Base-by-base conservation (phyloP, 495 filamentous ascomycete species). In the Pseudomonodictys pantanalensis region DNA sequence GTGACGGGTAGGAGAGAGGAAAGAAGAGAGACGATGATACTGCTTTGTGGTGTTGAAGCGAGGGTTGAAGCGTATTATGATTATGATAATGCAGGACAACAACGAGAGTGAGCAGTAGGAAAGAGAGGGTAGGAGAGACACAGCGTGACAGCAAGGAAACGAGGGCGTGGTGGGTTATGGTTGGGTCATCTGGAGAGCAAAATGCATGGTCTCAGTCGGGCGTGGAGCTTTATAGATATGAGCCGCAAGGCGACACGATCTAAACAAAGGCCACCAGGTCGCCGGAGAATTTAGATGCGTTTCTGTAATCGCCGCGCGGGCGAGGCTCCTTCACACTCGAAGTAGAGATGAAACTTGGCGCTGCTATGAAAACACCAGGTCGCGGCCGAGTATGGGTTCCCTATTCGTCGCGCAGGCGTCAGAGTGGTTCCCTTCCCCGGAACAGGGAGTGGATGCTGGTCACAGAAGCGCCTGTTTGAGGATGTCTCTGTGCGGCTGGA, bases 381-480 rank as follows among this genome's bases (percentile, higher is more conserved):
- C 17, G 47, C 29, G 45, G 46, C 26, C 25, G 23, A 51, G 43
- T 22, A 7, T 11, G 64, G 64, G 48, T 54, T 33, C 53, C 15
- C 62, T 42, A 62, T 58, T 66, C 58, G 64, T 56, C 64, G 15
- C 35, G 28, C 8, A 44, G 33, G 53, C 56, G 28, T 32, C 38
- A 56, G 26, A 38, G 51, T n/a, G 41, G 45, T 49, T 46, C 49
- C 58, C 25, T 47, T 46, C 59, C 46, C 26, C 26, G 52, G 17
- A 12, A 51, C 46, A 45, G 41, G 52, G 35, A 39, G 46, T 23
- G 4, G 18, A 18, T 18, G 43, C 39, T 42, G 39, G 63, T 8
- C 7, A 62, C 15, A 52, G 58, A 66, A 62, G 64, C 64, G 64
- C 64, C 62, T 58, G 58, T 67, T 67, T 67, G 64, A 67, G 41